Base-by-base conservation (phyloP, 441 rosid genomes). In the Cnidoscolus chayamansa region DNA sequence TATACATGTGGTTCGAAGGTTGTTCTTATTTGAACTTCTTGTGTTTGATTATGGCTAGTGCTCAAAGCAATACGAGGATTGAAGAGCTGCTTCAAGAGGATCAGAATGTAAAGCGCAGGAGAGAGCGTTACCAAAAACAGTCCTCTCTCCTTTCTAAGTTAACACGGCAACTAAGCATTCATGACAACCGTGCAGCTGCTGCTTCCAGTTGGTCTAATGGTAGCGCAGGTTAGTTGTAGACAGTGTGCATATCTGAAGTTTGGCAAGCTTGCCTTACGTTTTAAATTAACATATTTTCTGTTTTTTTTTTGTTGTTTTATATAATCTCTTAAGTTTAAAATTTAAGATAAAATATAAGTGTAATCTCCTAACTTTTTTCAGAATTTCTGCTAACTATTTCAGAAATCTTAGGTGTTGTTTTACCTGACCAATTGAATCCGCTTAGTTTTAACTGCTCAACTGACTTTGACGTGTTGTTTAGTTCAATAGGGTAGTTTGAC, bases 1-100 rank as follows among this genome's bases (percentile, higher is more conserved):
- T 15, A 13, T 43, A 53, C 9, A 13, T 62, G 0, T 13, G 4
- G 6, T 61, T 53, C 32, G 43, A 43, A 53, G 11, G 43, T 62
- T 25, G 20, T 67, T 53, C 60, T 48, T 35, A 13, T 63, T 63
- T 20, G 1, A 40, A n/a, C 35, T 4, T 63, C 7, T 31, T 40
- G 17, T 32, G 19, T 50, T n/a, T 40, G 40, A 54, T 75, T 32
- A 15, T 54, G 47, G 48, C 2, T 74, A 95, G 99, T 82, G 83
- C 94, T 62, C 93, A 88, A 79, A 93, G 96, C 85, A 76, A 87
- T 9, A 77, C 76, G 56, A 89, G 88, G 83, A 90, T 95, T 65
- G 98, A 93, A 78, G 90, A 94, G 75, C 81, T 95, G 82, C 90
- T 95, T 67, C 88, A 81, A 76, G 99, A 95, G 84, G 98, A 95